Conservation (phyloP, 2,329 filamentous ascomycete species). For the Trichophyton rubrum region DNA sequence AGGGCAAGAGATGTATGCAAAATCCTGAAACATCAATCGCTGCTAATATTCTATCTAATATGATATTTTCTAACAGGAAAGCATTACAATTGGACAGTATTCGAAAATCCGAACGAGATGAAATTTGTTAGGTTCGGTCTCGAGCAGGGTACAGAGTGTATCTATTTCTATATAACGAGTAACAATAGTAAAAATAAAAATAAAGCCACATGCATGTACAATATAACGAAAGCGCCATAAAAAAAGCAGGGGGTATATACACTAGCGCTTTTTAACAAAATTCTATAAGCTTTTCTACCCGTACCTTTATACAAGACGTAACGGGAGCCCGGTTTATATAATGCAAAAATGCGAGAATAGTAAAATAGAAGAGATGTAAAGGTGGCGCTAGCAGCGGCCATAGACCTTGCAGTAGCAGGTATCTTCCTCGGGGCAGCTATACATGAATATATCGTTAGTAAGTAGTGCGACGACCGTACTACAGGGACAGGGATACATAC, state of each 20-base stretch:
- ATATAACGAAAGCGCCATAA: neutral
- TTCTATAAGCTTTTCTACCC: neutral
- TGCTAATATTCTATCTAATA: too few species aligned
- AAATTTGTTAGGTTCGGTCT: too few species aligned
- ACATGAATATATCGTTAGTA: conserved; percentile 11
- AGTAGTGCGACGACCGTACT: neutral
- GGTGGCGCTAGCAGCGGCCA: conserved; percentile 10
- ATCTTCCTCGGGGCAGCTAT: conserved; percentile 10
- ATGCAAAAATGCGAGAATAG: neutral
- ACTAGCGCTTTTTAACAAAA: neutral
- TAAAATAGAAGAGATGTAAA: neutral
- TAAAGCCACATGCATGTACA: neutral
- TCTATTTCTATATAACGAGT: too few species aligned
- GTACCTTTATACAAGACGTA: neutral
- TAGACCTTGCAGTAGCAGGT: conserved; percentile 17
- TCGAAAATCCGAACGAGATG: too few species aligned
- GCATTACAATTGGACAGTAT: too few species aligned
- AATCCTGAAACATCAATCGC: too few species aligned
- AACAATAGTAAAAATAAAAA: neutral
- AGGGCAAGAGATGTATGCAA: too few species aligned
- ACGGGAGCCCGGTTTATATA: neutral
- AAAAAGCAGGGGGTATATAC: neutral
- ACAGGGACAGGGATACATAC: conserved; percentile 10
- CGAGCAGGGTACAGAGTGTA: too few species aligned
- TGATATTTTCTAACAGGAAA: too few species aligned